phyloP scores from a whole-genome alignment of 345 rosid species.

The Rhodamnia rubescens region DNA sequence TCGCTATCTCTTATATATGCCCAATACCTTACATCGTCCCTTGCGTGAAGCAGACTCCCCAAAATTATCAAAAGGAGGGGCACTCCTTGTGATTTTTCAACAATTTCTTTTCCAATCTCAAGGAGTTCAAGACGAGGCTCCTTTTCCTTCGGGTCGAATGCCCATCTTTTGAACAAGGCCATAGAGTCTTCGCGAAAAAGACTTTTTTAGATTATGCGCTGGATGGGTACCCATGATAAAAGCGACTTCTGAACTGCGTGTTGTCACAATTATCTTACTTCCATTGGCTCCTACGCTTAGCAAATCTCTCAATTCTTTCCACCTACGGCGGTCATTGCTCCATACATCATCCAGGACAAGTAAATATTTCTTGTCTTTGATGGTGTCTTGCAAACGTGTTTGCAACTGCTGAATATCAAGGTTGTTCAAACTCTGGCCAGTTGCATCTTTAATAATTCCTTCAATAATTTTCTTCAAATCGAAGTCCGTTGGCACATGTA shows the following conservation, averaged over 20 bases:
- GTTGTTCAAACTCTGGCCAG: not conserved
- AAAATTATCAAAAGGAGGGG: not conserved
- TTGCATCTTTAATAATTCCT: not conserved
- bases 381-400: not conserved
- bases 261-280: not conserved
- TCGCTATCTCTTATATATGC: not conserved
- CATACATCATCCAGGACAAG: not conserved
- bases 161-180: too few relatives aligned
- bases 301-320: not conserved
- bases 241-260: not conserved
- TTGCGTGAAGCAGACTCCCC: rapidly evolving
- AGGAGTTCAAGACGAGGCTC: not conserved
- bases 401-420: not conserved
- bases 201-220: not conserved
- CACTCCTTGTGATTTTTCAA: too few relatives aligned
- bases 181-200: too few relatives aligned
- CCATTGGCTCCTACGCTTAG: not conserved
- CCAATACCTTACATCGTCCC: not conserved
- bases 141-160: not conserved
- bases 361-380: not conserved
- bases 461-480: not conserved
- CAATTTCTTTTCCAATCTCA: too few relatives aligned
- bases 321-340: not conserved
- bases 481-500: not conserved
- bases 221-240: too few relatives aligned